Base-by-base conservation (phyloP, 129 eudicot genomes). In the Flaveria trinervia region DNA sequence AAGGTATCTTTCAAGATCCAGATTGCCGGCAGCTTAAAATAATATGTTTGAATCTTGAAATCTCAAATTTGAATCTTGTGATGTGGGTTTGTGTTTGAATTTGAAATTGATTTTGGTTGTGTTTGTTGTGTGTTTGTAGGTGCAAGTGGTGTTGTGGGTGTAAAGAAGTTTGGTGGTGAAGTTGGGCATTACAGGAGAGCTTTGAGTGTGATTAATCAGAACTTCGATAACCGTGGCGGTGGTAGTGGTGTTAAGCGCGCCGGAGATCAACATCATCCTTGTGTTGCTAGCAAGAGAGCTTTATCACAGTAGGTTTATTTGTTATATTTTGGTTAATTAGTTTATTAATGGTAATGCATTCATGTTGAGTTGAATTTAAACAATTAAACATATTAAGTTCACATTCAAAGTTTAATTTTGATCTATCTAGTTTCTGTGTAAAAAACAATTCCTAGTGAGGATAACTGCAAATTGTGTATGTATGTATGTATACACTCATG, bases 201-300 rank as follows among this genome's bases (percentile, higher is more conserved):
- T 52, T 76, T 92, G 77, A 54, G 96, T 75, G 88, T 74, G 75
- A 86, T 92, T 70, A 83, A 84, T 79, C 91, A 92, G 78, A 92
- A 88, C 11, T 56, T 89, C 49, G 86, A 59, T 65, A 87, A 64
- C 14, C 56, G 62, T 22, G 73, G 80, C 0, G 80, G 44, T 0
- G 73, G 80, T 1, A 74, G 44, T 0, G 80, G 44, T n/a, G 62
- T 55, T 75, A 69, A 45, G 23, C 43, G 65, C 7, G 9, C 14
- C 0, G 79, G 79, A 52, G 84, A 69, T 71, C 82, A 80, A 16
- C 77, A 71, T 11, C 81, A 86, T 7, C 87, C 80, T 83, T 81
- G 90, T 86, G 80, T 83, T 71, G 89, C 78, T 71, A 83, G 84
- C 85, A 91, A 92, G 80, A 87, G 91, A 87, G 81, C 82, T 74